Percentiles rank a stretch among this genome's conserved stretches.
Conservation (phyloP, 108 stramenopile genomes). For the Skeletonema tropicum region DNA sequence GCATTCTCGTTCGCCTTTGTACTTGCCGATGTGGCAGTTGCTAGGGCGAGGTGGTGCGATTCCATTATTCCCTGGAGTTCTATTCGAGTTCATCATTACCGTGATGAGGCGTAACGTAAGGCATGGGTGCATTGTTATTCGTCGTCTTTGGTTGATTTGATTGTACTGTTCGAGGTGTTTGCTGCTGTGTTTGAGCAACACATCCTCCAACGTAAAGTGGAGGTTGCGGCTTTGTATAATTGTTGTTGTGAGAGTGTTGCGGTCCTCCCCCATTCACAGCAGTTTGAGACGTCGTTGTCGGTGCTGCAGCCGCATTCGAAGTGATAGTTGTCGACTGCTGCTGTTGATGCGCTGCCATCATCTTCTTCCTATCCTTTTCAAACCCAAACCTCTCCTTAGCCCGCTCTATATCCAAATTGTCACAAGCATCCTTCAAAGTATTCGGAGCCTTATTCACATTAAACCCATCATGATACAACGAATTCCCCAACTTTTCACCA, state of each 20-base stretch:
- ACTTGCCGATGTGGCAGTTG: background rate
- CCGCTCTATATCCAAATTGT: conserved; percentile 68
- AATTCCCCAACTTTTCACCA: conserved; percentile 78
- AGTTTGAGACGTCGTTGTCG: background rate
- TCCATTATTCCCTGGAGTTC: conserved; percentile 1
- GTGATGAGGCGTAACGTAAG: conserved; percentile 22
- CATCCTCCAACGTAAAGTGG: conserved; percentile 1
- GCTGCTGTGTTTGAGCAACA: background rate
- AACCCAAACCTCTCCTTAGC: conserved; percentile 68
- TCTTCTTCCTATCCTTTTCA: conserved; percentile 42
- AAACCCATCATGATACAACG: conserved; percentile 72
- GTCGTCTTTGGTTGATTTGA: background rate
- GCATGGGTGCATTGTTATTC: conserved; percentile 3
- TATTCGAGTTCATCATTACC: conserved; percentile 12
- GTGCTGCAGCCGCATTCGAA: background rate
- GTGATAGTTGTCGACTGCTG: background rate
- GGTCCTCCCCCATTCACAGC: background rate
- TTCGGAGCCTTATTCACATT: conserved; percentile 70
- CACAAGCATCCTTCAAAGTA: conserved; percentile 71
- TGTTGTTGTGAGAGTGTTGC: background rate
- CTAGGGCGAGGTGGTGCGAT: background rate
- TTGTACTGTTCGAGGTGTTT: background rate
- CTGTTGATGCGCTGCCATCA: background rate
- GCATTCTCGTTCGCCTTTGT: conserved; percentile 1
- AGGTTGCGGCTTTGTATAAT: background rate